Evolutionary conservation across 345 rosid genomes (phyloP), one percentile per base, ranked within the genome.

Genomic region (Cardamine chenopodiifolia): DNA sequence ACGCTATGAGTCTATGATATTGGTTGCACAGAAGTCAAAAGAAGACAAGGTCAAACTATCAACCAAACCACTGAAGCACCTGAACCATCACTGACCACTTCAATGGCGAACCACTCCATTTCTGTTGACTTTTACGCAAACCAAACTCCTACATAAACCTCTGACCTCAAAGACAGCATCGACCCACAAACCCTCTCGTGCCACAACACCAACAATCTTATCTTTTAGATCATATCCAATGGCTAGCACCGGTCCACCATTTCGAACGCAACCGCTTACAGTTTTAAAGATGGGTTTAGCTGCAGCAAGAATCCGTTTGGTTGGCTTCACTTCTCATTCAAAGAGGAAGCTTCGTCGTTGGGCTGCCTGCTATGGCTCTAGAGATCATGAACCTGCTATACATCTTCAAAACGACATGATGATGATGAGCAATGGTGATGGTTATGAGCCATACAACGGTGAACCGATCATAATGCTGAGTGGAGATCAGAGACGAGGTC

Each of bases 281-380:
- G 28, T 59, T 50, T 78, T 90, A 4, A 85, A 85, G 71, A 72
- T 71, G 25, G 84, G 85, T 54, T 71, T 91, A 9, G 82, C 84
- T 4, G 79, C 79, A 0, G 78, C 71, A 58, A 77, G 85, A 2
- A 69, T 86, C 34, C 80, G 87, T 61, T 20, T 83, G 47, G 86
- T 86, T 15, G 85, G 86, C 13, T 69, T 87, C 62, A 90, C 92
- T 74, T 88, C 89, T 14, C 82, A 84, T 60, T 78, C 91, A 0
- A 82, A 85, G 32, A 82, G 84, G 26, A 86, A 83, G 71, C 56
- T 82, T 71, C 83, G 82, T 4, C 80, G 58, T n/a, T 85, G 86
- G 87, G 60, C 74, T 26, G 84, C 87, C 35, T 89, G 96, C 80
- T 79, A 85, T 37, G 86, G 87, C 11, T 81, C 82, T 68, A 34